These are phyloP conservation scores for Yamadazyma diospyri DNA, from an alignment of 1,139 yeast genomes.

Conservation along the genomic window DNA sequence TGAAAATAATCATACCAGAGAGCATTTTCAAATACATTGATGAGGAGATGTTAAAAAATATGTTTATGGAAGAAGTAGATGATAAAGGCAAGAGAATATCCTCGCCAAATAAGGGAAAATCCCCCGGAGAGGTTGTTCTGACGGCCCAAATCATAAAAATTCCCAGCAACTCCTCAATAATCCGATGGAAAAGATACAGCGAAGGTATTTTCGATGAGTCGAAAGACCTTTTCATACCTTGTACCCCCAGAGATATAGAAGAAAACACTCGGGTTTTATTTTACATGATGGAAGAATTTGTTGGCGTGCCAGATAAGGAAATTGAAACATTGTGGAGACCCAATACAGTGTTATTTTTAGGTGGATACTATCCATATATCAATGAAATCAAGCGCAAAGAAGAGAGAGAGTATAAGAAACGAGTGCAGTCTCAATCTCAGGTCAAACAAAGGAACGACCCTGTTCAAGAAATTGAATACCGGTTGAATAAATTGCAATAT, in stretches of 20 bases:
- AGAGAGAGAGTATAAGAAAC: constrained; percentile 42
- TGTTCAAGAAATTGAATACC: constrained; percentile 30
- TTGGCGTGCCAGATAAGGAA: constrained; percentile 29
- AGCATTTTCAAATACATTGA: constrained; percentile 4
- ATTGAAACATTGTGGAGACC: constrained; percentile 5
- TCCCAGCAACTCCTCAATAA: constrained; percentile 21
- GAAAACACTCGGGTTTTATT: constrained; percentile 46
- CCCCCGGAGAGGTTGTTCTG: not conserved
- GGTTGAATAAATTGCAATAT: constrained; percentile 28
- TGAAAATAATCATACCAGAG: constrained; percentile 29
- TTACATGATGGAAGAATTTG: constrained; percentile 45
- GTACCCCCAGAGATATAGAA: constrained; percentile 30
- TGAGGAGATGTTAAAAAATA: constrained; percentile 1
- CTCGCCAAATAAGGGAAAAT: constrained; percentile 3
- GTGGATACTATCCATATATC: constrained; percentile 46
- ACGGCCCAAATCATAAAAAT: constrained; percentile 7
- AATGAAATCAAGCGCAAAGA: constrained; percentile 41
- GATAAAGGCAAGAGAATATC: constrained; percentile 6
- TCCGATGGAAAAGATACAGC: constrained; percentile 35
- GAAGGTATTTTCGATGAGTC: constrained; percentile 40
- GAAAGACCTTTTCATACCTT: constrained; percentile 54
- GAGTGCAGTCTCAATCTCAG: constrained; percentile 22
- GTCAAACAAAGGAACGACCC: not conserved
- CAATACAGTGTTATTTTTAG: constrained; percentile 42
- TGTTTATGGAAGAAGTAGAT: constrained; percentile 4